Evolutionary conservation across 2,329 filamentous ascomycete species (phyloP), one percentile per base, ranked within the genome.

Genomic region (Penicillium sp.): DNA sequence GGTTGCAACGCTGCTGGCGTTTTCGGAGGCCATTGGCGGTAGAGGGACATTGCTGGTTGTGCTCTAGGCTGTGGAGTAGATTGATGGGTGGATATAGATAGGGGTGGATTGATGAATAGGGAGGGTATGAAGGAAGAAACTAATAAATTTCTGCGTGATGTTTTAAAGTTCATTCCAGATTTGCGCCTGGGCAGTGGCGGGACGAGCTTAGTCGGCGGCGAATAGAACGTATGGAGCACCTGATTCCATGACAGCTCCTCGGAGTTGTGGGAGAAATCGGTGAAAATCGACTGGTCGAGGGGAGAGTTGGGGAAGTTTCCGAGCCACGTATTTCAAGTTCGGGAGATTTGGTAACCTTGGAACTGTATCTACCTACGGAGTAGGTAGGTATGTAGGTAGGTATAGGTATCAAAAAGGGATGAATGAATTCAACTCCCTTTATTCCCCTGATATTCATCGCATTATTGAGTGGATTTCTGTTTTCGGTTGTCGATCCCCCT

Each of bases 1-100:
- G 6, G 47, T 35, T 31, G 61, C 40, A 43, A 56, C 10, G 25
- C 50, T 27, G 21, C 42, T 42, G 41, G 58, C 45, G 31, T 33
- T 35, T 4, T 23, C 9, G 41, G 58, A 37, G 33, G 64, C 60
- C 67, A 69, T 68, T 54, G 53, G 50, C 31, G 41, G 25, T 54
- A 35, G 35, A 25, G 29, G 42, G 21, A 62, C 65, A 68, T 68
- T 47, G 52, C 58, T 59, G 40, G 38, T 53, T 19, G 9, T 33
- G 0, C 50, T 29, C 40, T 23, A 15, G n/a, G 27, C 21, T 37
- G 45, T 13, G 6, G 9, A n/a, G 31, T 49, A 27, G 25, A 23
- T 19, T 33, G 31, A 33, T 33, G 31, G 8, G 17, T 21, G 9
- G 15, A 35, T 23, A n/a, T 21, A 13, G 17, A 35, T 23, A 23